Evolutionary conservation across 2,329 filamentous ascomycete species (phyloP).

Genomic region (Penicillium sp.): DNA sequence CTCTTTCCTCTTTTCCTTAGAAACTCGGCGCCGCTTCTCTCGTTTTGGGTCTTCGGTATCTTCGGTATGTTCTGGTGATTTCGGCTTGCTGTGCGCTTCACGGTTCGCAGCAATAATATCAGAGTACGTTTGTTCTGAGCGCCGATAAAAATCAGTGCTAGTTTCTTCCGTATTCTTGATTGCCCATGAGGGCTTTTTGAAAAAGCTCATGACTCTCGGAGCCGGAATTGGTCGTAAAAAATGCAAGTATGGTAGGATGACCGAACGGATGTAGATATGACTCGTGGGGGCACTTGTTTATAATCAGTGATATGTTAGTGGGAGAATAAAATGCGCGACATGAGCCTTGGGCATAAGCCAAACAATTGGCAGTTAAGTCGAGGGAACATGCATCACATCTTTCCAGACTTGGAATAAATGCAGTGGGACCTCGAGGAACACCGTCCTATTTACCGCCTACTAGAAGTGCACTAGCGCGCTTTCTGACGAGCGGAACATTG

Average conservation of each 20-base stretch:
- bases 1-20: slow-evolving; percentile 16
- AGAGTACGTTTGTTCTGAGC: slow-evolving; percentile 47
- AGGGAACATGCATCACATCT: background rate
- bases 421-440: background rate
- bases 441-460: background rate
- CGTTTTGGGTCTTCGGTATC: slow-evolving; percentile 7
- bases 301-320: slow-evolving; percentile 1
- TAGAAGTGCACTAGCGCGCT: background rate
- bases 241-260: background rate
- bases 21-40: slow-evolving; percentile 27
- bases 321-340: background rate
- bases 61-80: slow-evolving; percentile 3
- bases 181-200: slow-evolving; percentile 57
- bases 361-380: background rate
- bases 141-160: slow-evolving; percentile 48
- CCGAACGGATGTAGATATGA: background rate
- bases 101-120: slow-evolving; percentile 45
- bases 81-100: slow-evolving; percentile 33
- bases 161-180: slow-evolving; percentile 36
- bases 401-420: background rate
- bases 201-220: slow-evolving; percentile 42
- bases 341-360: background rate
- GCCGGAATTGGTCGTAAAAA: background rate
- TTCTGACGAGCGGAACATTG: background rate
- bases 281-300: background rate